These are phyloP conservation scores for Cyberlindnera japonica DNA, from an alignment of 805 yeast species.

Conservation along the genomic window DNA sequence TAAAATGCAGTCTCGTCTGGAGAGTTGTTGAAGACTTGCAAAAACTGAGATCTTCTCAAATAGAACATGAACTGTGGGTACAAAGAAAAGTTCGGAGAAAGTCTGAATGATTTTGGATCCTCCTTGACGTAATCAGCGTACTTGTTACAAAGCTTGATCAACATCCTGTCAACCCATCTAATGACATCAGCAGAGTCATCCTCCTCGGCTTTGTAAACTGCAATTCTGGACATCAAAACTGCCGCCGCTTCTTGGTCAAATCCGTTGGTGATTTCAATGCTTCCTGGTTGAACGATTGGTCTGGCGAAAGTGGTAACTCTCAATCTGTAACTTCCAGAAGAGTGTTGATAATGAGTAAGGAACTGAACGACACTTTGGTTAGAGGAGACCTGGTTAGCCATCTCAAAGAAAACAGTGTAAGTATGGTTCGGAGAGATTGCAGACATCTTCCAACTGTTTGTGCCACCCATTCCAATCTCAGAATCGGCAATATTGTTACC, in stretches of 20 bases:
- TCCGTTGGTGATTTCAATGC: slow-evolving; percentile 52
- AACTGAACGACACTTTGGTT: slow-evolving; percentile 64
- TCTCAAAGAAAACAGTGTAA: slow-evolving; percentile 86
- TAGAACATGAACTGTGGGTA: slow-evolving; percentile 68
- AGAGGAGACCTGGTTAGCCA: slow-evolving; percentile 42
- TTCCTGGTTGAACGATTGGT: slow-evolving; percentile 56
- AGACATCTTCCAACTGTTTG: slow-evolving; percentile 84
- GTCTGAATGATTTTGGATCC: slow-evolving; percentile 44
- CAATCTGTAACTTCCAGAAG: slow-evolving; percentile 85
- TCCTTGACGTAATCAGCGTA: slow-evolving; percentile 48
- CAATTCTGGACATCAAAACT: slow-evolving; percentile 54
- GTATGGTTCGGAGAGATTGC: slow-evolving; percentile 83
- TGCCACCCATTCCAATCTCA: slow-evolving; percentile 91
- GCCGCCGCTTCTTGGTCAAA: slow-evolving; percentile 77
- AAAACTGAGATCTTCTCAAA: slow-evolving; percentile 60
- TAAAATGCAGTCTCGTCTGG: slow-evolving; percentile 70
- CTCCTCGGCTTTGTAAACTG: slow-evolving; percentile 34
- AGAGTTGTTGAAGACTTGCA: slow-evolving; percentile 63
- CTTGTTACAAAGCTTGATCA: slow-evolving; percentile 44
- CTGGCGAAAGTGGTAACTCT: slow-evolving; percentile 84
- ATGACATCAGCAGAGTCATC: slow-evolving; percentile 37
- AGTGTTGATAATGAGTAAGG: slow-evolving; percentile 89
- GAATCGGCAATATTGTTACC: slow-evolving; percentile 81
- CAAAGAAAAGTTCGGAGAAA: slow-evolving; percentile 47
- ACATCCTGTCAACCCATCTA: slow-evolving; percentile 46